A percentile compares a stretch with the other conserved stretches of the same genome.
phyloP scores from a whole-genome alignment of 1,284 basidiomycete genomes.

The Boletus hoseneyae region DNA sequence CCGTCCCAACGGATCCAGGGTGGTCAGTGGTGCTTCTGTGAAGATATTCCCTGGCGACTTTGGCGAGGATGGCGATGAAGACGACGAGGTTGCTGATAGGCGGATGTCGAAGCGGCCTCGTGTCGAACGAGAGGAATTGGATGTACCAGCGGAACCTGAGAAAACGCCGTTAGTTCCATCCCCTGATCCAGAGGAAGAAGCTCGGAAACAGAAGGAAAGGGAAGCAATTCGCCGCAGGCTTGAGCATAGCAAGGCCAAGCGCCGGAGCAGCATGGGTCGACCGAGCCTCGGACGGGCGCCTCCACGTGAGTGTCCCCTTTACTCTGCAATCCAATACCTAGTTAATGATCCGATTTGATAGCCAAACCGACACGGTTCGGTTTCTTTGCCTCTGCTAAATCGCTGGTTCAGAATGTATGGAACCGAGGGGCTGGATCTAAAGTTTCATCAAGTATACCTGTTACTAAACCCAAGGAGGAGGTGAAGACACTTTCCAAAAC shows the following conservation, averaged over 20 bases:
- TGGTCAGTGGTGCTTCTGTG: slow-evolving; percentile 42
- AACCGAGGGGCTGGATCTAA: slow-evolving; percentile 38
- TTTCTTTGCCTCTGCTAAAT: slow-evolving; percentile 57
- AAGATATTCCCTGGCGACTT: slow-evolving; percentile 56
- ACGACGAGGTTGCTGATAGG: slow-evolving; percentile 30
- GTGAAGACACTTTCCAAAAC: slow-evolving; percentile 12
- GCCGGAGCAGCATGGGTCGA: slow-evolving; percentile 61
- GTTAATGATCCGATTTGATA: slow-evolving; percentile 19
- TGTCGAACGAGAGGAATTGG: slow-evolving; percentile 31
- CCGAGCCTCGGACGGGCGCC: slow-evolving; percentile 40
- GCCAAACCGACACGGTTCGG: slow-evolving; percentile 47
- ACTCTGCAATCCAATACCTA: background rate
- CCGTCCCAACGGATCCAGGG: slow-evolving; percentile 25
- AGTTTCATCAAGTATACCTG: slow-evolving; percentile 8
- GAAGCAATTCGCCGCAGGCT: slow-evolving; percentile 60
- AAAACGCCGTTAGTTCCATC: background rate
- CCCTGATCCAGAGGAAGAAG: slow-evolving; percentile 32
- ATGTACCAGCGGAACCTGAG: slow-evolving; percentile 12
- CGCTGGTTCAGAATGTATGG: slow-evolving; percentile 55
- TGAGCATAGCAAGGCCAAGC: slow-evolving; percentile 57
- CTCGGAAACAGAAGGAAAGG: slow-evolving; percentile 45
- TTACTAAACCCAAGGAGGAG: slow-evolving; percentile 17
- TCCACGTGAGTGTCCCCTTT: slow-evolving; percentile 33
- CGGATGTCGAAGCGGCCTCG: slow-evolving; percentile 43
- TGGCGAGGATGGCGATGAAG: slow-evolving; percentile 47